Evolutionary conservation across 148 eudicot genomes (phyloP).

Genomic region (Euryodendron excelsum): DNA sequence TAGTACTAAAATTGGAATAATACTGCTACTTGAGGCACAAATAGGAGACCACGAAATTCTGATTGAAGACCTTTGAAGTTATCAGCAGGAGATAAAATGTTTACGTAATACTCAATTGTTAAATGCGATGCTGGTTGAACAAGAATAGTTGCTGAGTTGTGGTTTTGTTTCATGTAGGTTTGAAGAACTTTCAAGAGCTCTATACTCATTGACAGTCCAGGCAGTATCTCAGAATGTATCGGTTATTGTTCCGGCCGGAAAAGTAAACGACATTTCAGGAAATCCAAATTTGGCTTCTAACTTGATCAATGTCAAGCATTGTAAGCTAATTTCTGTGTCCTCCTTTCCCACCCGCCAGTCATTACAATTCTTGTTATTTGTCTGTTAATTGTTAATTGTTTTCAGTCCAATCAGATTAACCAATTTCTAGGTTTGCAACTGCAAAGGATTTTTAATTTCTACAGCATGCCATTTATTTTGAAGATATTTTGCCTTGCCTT

Average conservation of each 20-base stretch:
- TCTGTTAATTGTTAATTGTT: background rate
- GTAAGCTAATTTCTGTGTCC: conserved; percentile 5
- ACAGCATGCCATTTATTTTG: background rate
- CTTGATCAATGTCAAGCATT: conserved; percentile 15
- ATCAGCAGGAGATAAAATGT: background rate
- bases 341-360: background rate
- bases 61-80: conserved; percentile 1
- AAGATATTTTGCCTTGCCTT: background rate
- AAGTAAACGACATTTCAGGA: conserved; percentile 14
- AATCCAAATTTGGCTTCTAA: conserved; percentile 18
- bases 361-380: background rate
- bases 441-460: background rate
- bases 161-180: conserved; percentile 6
- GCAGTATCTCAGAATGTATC: conserved; percentile 12
- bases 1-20: background rate
- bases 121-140: background rate
- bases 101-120: background rate
- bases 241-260: conserved; percentile 9
- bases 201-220: conserved; percentile 21
- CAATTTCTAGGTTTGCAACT: background rate
- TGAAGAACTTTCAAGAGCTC: conserved; percentile 23
- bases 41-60: background rate
- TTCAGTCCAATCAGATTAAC: too few relatives aligned
- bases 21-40: background rate
- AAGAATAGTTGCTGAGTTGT: background rate